Percentiles rank a stretch among this genome's conserved stretches.
Conservation (phyloP, 495 filamentous ascomycete species). For the Neurospora intermedia region DNA sequence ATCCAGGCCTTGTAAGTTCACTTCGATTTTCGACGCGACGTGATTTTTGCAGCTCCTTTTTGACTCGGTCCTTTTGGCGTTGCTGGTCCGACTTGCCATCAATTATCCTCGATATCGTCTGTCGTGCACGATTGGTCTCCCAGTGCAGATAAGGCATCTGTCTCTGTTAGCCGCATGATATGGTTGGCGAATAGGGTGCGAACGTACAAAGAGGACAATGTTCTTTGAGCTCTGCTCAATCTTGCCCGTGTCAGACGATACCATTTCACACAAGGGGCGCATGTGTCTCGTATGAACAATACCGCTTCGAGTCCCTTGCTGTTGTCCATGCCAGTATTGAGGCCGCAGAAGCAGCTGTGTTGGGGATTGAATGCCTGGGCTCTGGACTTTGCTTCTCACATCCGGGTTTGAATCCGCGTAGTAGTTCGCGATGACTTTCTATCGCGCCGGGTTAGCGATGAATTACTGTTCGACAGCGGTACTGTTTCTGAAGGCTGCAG, state of each 20-base stretch:
- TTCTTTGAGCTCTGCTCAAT: neutral
- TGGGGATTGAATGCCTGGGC: neutral
- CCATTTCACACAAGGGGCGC: constrained; percentile 21
- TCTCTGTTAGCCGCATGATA: neutral
- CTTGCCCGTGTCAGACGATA: constrained; percentile 8
- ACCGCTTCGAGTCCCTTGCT: constrained; percentile 11
- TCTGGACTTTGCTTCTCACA: neutral
- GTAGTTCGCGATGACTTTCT: constrained; percentile 13
- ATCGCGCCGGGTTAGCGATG: neutral
- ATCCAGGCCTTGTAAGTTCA: neutral
- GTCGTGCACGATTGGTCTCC: constrained; percentile 42
- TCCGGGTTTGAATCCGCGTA: constrained; percentile 6
- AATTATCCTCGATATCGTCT: constrained; percentile 11
- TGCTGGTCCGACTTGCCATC: constrained; percentile 5
- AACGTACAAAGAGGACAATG: neutral
- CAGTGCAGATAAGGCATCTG: constrained; percentile 62
- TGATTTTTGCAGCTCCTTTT: neutral
- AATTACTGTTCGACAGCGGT: neutral
- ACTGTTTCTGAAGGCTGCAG: neutral
- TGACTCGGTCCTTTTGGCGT: neutral
- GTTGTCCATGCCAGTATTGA: constrained; percentile 22
- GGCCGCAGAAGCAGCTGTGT: constrained; percentile 12
- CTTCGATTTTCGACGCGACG: neutral
- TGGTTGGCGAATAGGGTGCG: too few species aligned
- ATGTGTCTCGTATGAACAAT: constrained; percentile 29